These are phyloP conservation scores for Geosmithia morbida DNA, from an alignment of 2,329 filamentous ascomycete species.

Conservation along the genomic window DNA sequence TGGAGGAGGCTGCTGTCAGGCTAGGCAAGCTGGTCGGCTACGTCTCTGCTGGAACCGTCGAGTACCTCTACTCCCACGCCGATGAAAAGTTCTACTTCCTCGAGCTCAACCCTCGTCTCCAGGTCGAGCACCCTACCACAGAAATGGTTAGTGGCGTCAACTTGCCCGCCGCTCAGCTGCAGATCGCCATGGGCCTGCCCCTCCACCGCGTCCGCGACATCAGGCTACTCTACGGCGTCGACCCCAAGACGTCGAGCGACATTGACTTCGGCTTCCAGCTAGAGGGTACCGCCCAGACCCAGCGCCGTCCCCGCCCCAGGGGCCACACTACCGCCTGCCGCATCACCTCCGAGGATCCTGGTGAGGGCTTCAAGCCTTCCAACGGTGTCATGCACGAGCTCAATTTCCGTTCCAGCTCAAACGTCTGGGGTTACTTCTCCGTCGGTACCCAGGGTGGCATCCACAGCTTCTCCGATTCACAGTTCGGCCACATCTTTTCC, in stretches of 20 bases:
- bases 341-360: constrained; percentile 97
- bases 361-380: constrained; percentile 98
- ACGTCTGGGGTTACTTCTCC: constrained; percentile 99
- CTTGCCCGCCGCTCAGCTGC: constrained; percentile 89
- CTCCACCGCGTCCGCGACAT: constrained; percentile 94
- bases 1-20: constrained; percentile 94
- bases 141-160: constrained; percentile 99
- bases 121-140: constrained; percentile 98
- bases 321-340: constrained; percentile 96
- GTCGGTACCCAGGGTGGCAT: constrained; percentile 94
- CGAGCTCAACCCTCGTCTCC: constrained; percentile 94
- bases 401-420: constrained; percentile 97
- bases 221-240: constrained; percentile 86
- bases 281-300: constrained; percentile 66
- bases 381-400: constrained; percentile 98
- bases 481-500: constrained; percentile 98
- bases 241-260: constrained; percentile 70
- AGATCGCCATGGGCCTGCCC: constrained; percentile 97
- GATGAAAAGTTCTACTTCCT: constrained; percentile 99
- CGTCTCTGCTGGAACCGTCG: constrained; percentile 95
- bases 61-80: constrained; percentile 95
- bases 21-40: constrained; percentile 91
- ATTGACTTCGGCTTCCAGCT: constrained; percentile 97
- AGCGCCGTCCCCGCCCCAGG: constrained; percentile 84
- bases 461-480: constrained; percentile 97